Percentiles rank a stretch among this genome's conserved stretches.
Evolutionary conservation across 1,284 basidiomycete genomes (phyloP).

Genomic region (Trichosporon faecale): DNA sequence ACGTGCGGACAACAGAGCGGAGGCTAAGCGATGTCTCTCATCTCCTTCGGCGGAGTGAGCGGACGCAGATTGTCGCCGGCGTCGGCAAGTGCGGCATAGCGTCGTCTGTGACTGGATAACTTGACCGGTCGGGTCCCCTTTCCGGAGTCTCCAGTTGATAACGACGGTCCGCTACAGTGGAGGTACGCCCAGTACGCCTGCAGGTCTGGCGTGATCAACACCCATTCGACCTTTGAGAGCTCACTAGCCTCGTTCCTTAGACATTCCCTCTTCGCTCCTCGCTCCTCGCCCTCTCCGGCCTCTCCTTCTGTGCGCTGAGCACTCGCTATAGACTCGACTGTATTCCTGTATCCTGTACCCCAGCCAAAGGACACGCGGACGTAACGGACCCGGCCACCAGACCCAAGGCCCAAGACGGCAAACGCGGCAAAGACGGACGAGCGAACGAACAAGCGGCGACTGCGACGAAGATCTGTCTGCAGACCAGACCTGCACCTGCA

Average conservation of each 20-base stretch:
- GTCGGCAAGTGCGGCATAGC: not conserved
- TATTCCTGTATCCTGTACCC: too few species aligned
- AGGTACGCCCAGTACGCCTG: too few species aligned
- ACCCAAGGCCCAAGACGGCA: too few species aligned
- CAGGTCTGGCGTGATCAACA: not conserved
- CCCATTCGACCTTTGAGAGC: not conserved
- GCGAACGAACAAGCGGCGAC: not conserved
- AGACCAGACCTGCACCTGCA: too few species aligned
- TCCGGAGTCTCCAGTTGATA: slow-evolving; percentile 1
- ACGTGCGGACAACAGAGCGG: too few species aligned
- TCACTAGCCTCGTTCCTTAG: slow-evolving; percentile 3
- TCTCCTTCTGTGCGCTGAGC: not conserved
- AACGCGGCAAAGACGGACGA: not conserved
- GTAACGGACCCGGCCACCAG: not conserved
- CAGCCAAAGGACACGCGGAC: not conserved
- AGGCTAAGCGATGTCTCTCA: too few species aligned
- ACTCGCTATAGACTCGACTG: not conserved
- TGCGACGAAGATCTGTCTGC: not conserved
- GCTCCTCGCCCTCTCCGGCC: too few species aligned
- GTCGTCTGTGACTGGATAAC: not conserved
- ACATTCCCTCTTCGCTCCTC: not conserved
- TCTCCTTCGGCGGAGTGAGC: too few species aligned
- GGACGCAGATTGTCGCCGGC: too few species aligned
- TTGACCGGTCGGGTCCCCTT: slow-evolving; percentile 5
- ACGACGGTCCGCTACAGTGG: not conserved